Evolutionary conservation across 495 filamentous ascomycete genomes (phyloP).

Genomic region (Penicillium pulvis): DNA sequence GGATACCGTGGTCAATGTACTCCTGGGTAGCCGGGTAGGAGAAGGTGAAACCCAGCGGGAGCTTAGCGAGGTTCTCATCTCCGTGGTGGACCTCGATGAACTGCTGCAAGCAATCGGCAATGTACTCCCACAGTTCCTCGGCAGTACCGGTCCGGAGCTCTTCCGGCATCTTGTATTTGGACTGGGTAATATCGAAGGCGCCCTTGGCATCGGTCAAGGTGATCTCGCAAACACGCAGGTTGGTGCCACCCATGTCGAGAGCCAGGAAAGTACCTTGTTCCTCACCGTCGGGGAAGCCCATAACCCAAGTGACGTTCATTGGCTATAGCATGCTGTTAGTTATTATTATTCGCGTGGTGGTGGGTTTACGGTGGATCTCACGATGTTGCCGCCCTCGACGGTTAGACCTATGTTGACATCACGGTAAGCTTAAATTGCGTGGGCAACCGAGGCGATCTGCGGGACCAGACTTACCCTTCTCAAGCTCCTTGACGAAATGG

Average conservation of each 20-base stretch:
- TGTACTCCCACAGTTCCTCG: conserved; percentile 96
- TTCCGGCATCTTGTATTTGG: conserved; percentile 96
- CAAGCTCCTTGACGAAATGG: conserved; percentile 86
- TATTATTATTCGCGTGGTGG: neutral
- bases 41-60: conserved; percentile 96
- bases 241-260: conserved; percentile 98
- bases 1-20: conserved; percentile 91
- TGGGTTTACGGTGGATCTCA: conserved; percentile 48
- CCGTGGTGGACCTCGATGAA: conserved; percentile 93
- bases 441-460: neutral
- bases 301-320: conserved; percentile 99
- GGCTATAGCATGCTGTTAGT: conserved; percentile 56
- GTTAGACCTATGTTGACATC: conserved; percentile 61
- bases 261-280: conserved; percentile 92
- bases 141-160: conserved; percentile 88
- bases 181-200: conserved; percentile 98
- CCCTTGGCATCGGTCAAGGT: conserved; percentile 86
- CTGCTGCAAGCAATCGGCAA: conserved; percentile 94
- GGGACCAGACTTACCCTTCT: conserved; percentile 63
- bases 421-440: conserved; percentile 2
- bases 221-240: conserved; percentile 96
- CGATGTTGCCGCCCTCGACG: conserved; percentile 89
- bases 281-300: conserved; percentile 85
- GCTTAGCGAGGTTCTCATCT: conserved; percentile 56
- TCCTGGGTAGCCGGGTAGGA: conserved; percentile 96